A percentile compares a stretch with the other conserved stretches of the same genome.
Conservation (phyloP, 257 asterid species). For the Marsdenia floribunda region DNA sequence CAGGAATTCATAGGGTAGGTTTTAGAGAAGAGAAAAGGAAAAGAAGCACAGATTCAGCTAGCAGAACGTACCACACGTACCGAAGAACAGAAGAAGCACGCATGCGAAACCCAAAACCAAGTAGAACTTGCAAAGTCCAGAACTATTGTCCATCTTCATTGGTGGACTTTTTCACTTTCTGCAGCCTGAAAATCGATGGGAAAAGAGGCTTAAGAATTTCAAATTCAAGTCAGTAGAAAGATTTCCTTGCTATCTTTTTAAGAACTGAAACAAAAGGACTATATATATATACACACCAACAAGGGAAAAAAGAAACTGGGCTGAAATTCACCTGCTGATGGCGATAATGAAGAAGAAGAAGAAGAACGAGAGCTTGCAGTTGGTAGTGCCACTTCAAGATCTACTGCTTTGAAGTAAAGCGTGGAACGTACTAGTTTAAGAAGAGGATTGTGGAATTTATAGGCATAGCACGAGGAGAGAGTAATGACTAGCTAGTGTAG, state of each 20-base stretch:
- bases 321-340: neutral
- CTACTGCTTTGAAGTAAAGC: neutral
- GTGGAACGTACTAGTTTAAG: neutral
- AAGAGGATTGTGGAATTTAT: neutral
- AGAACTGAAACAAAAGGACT: neutral
- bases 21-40: neutral
- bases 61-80: neutral
- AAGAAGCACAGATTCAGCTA: too few species aligned
- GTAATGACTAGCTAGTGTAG: too few species aligned
- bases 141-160: neutral
- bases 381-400: neutral
- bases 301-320: neutral
- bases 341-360: neutral
- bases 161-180: neutral
- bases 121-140: neutral
- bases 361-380: neutral
- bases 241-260: neutral
- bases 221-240: neutral
- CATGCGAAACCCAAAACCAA: conserved; percentile 7
- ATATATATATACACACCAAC: neutral
- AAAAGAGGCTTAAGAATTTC: neutral
- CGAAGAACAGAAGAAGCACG: conserved; percentile 13
- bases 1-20: neutral
- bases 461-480: neutral
- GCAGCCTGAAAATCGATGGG: neutral